Evolutionary conservation across 257 asterid genomes (phyloP).

Genomic region (Paulownia fortunei): DNA sequence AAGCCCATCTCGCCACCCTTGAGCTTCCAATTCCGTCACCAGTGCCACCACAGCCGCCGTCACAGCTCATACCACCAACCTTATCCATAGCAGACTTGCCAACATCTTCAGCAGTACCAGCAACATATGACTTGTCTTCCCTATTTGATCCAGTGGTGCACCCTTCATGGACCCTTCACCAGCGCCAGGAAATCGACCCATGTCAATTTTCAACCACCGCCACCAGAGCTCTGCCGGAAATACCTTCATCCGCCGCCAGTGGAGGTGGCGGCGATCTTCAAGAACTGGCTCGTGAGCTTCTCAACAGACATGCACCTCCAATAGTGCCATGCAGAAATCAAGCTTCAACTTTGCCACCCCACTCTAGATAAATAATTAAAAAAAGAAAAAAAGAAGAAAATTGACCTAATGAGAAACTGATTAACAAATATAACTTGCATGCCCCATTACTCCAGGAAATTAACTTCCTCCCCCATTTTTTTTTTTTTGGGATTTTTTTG

Average conservation of each 20-base stretch:
- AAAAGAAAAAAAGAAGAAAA: background rate
- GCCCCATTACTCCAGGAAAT: background rate
- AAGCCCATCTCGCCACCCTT: slow-evolving; percentile 63
- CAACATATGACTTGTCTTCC: slow-evolving; percentile 63
- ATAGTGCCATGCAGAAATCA: slow-evolving; percentile 53
- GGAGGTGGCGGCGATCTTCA: slow-evolving; percentile 58
- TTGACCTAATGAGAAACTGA: slow-evolving; percentile 8
- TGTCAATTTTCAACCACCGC: slow-evolving; percentile 32
- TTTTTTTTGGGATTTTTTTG: background rate
- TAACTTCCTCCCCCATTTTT: background rate
- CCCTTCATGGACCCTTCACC: slow-evolving; percentile 51
- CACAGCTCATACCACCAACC: slow-evolving; percentile 40
- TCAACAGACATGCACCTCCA: slow-evolving; percentile 52
- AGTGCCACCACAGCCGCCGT: slow-evolving; percentile 37
- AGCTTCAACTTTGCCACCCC: slow-evolving; percentile 53
- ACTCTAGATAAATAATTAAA: slow-evolving; percentile 35
- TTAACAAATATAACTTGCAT: slow-evolving; percentile 11
- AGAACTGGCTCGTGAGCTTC: slow-evolving; percentile 66
- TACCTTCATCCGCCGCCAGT: slow-evolving; percentile 27
- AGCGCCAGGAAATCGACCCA: slow-evolving; percentile 40
- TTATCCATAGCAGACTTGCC: slow-evolving; percentile 63
- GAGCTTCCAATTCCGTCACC: slow-evolving; percentile 67
- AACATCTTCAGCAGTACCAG: slow-evolving; percentile 44
- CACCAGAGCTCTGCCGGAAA: slow-evolving; percentile 17
- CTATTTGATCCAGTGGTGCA: slow-evolving; percentile 65